Conservation (phyloP, 2,329 filamentous ascomycete species). For the Shiraia bambusicola region DNA sequence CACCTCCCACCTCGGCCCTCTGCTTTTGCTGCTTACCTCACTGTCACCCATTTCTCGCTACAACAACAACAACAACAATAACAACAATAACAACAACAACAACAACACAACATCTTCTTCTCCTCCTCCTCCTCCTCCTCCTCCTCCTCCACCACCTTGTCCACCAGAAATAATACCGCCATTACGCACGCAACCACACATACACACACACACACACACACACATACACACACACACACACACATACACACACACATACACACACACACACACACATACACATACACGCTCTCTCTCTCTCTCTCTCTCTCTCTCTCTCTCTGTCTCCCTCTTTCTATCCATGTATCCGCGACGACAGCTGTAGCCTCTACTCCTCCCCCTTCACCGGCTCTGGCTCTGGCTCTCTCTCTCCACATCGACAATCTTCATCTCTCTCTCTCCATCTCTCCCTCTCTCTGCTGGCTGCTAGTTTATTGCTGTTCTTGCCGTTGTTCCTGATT, state of each 20-base stretch:
- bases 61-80: too few species aligned
- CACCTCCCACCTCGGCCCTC: slow-evolving; percentile 11
- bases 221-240: background rate
- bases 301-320: background rate
- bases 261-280: slow-evolving; percentile 2
- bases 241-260: background rate
- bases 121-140: too few species aligned
- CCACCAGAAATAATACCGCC: too few species aligned
- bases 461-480: slow-evolving; percentile 10
- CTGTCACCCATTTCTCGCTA: too few species aligned
- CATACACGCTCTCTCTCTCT: too few species aligned
- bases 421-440: slow-evolving; percentile 16
- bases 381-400: slow-evolving; percentile 6
- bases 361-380: slow-evolving; percentile 20
- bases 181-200: too few species aligned
- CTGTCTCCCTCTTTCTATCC: slow-evolving; percentile 5
- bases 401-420: slow-evolving; percentile 5
- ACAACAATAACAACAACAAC: too few species aligned
- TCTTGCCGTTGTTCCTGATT: slow-evolving; percentile 16
- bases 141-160: too few species aligned
- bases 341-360: slow-evolving; percentile 21
- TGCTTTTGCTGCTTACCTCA: slow-evolving; percentile 3
- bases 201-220: too few species aligned
- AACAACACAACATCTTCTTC: too few species aligned
- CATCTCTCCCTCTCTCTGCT: slow-evolving; percentile 13